Conservation (phyloP, 2,329 filamentous ascomycete genomes). For the Magnaporthales sp. region DNA sequence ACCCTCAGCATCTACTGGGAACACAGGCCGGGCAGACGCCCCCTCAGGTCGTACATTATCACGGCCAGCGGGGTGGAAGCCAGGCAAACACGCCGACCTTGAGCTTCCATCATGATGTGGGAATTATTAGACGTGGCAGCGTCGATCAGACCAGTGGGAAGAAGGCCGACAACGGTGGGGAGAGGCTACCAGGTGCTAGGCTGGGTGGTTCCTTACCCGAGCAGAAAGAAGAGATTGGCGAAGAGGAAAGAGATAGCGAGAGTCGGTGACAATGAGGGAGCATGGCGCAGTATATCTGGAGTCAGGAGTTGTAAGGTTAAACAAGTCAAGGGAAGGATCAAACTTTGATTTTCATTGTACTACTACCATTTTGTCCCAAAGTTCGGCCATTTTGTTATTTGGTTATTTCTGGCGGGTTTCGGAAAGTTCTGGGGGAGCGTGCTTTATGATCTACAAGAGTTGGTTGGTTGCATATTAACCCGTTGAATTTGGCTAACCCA, state of each 20-base stretch:
- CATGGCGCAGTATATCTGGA: neutral
- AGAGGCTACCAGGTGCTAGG: constrained; percentile 1
- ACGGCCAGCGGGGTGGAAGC: constrained; percentile 58
- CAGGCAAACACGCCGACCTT: constrained; percentile 57
- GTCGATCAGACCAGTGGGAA: constrained; percentile 26
- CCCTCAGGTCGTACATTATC: constrained; percentile 59
- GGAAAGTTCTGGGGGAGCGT: neutral
- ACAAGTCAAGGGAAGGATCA: neutral
- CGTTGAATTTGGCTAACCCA: neutral
- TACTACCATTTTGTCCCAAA: neutral
- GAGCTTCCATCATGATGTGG: constrained; percentile 40
- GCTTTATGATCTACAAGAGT: neutral
- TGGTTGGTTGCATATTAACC: neutral
- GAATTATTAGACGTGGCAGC: constrained; percentile 36
- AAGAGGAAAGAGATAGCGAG: neutral
- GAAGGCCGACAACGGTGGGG: neutral
- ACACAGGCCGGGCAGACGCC: constrained; percentile 53
- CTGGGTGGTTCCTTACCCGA: neutral
- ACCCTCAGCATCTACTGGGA: constrained; percentile 56
- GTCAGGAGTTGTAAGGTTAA: neutral
- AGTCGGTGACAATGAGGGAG: constrained; percentile 1
- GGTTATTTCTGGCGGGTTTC: neutral
- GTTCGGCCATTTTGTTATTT: neutral
- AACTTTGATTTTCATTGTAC: neutral
- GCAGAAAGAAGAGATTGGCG: neutral